Conservation (phyloP, 352 stramenopile species). For the Phytopythium boreale region DNA sequence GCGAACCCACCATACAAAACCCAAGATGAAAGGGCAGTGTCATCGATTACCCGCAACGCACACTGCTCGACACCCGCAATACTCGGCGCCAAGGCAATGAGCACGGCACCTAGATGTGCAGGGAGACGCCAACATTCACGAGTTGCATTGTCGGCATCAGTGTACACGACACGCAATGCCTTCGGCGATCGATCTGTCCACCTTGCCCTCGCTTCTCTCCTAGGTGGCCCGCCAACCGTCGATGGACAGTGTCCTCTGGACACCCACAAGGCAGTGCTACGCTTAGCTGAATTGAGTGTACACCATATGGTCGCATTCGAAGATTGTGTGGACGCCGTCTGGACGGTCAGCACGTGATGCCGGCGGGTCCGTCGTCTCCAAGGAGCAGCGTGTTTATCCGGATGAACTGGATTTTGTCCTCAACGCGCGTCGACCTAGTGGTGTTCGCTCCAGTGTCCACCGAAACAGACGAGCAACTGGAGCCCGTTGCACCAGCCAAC, state of each 20-base stretch:
- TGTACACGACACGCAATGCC: not conserved
- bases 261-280: not conserved
- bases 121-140: too few relatives aligned
- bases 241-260: not conserved
- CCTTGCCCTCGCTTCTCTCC: not conserved
- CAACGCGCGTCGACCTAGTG: not conserved
- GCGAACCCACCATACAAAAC: not conserved
- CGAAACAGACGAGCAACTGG: not conserved
- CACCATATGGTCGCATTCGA: not conserved
- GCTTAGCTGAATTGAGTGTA: not conserved
- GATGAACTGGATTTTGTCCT: constrained; percentile 16
- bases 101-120: not conserved
- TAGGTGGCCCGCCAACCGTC: not conserved
- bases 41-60: not conserved
- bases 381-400: constrained; percentile 15
- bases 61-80: too few relatives aligned
- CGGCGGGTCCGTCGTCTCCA: not conserved
- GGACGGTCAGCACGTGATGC: not conserved
- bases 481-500: not conserved
- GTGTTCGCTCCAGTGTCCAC: not conserved
- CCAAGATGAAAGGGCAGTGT: not conserved
- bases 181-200: too few relatives aligned
- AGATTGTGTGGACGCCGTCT: not conserved
- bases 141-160: too few relatives aligned
- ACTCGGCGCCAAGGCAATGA: too few relatives aligned